A percentile compares a stretch with the other conserved stretches of the same genome.
phyloP scores from a whole-genome alignment of 2,329 filamentous ascomycete species.

The Colletotrichum tamarilloi region DNA sequence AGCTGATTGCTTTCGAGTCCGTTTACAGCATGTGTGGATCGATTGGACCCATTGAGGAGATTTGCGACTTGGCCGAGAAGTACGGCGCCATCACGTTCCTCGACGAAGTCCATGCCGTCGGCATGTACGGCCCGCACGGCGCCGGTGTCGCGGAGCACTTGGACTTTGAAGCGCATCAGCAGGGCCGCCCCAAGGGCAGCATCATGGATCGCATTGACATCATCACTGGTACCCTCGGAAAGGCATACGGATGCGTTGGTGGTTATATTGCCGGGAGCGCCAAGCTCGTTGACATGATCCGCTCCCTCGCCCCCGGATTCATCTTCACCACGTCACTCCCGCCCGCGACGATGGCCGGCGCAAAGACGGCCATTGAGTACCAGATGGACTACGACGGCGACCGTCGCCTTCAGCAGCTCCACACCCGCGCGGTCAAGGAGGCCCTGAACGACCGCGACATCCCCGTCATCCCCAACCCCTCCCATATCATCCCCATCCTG shows the following conservation, averaged over 20 bases:
- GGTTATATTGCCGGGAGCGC: conserved; percentile 95
- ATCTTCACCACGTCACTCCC: conserved; percentile 99
- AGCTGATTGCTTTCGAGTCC: conserved; percentile 98
- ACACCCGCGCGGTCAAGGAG: conserved; percentile 94
- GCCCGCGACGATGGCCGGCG: conserved; percentile 96
- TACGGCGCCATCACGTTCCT: conserved; percentile 98
- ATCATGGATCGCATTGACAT: conserved; percentile 98
- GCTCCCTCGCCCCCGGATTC: conserved; percentile 95
- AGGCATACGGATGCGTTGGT: conserved; percentile 97
- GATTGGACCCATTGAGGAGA: conserved; percentile 93
- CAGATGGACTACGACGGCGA: conserved; percentile 88
- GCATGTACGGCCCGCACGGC: conserved; percentile 97
- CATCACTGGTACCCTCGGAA: conserved; percentile 96
- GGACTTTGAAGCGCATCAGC: conserved; percentile 87
- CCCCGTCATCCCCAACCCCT: conserved; percentile 97
- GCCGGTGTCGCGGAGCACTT: conserved; percentile 98
- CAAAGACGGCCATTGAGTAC: conserved; percentile 91
- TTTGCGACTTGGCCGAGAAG: conserved; percentile 96
- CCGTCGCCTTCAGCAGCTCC: conserved; percentile 91
- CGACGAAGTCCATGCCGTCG: conserved; percentile 98
- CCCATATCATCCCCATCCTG: conserved; percentile 93
- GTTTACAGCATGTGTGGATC: conserved; percentile 99
- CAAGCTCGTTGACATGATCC: conserved; percentile 90
- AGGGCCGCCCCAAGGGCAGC: conserved; percentile 80
- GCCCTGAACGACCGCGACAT: conserved; percentile 83